Base-by-base conservation (phyloP, 768 basidiomycete genomes). In the Lentinula raphanica region DNA sequence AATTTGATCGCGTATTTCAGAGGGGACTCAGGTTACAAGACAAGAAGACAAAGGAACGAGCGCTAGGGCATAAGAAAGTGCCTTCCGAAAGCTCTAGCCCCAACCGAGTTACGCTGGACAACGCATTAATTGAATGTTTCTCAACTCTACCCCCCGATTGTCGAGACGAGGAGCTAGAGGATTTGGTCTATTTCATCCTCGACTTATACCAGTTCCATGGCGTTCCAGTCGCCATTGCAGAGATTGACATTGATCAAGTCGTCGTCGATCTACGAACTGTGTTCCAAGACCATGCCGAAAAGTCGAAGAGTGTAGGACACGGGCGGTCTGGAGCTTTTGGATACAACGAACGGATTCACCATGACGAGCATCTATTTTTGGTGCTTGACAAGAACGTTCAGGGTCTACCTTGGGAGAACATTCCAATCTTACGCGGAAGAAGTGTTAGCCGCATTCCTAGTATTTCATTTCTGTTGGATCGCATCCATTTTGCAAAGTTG, bases 131-230 rank as follows among this genome's bases (percentile, higher is more conserved):
- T 29, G 83, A 89, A 61, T 93, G 92, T 69, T 92, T 99, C 67
- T 86, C 92, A 0, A 85, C 85, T 0, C 74, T 99, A 2, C 85
- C 90, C 2, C 85, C 91, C 0, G 84, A 85, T 64, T 93, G 90
- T 64, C 82, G 84, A 31, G 91, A 96, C 64, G 96, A 99, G 67
- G 97, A 99, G 67, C 76, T 98, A 8, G 97, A 98, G 69, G 97
- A 99, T 67, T 76, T 98, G 32, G 83, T 92, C 2, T 98, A 94
- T 68, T 98, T 96, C 73, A 79, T 98, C 31, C 77, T 98, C 23
- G 97, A 98, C 66, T 78, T 97, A 0, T 96, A 96, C 68, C 94
- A 96, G 67, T 91, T 96, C 72, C 88, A 94, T 60, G 95, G 96
- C 1, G 80, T 93, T 2, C 86, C 88, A 0, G 83, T 98, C 25